phyloP scores from a whole-genome alignment of 176 grass and related monocot species.

The Hordeum marinum region DNA sequence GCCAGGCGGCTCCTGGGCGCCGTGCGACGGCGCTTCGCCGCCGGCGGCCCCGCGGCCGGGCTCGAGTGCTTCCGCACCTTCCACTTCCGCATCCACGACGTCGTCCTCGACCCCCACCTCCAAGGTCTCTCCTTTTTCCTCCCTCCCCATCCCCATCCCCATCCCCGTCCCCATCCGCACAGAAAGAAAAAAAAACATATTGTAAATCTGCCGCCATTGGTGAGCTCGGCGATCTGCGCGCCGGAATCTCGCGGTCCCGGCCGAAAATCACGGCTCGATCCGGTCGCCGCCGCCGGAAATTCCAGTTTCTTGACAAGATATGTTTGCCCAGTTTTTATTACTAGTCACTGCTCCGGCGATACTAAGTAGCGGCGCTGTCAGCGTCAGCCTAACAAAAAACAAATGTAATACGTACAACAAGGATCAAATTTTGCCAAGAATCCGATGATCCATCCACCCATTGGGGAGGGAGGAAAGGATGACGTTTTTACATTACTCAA shows the following conservation, averaged over 20 bases:
- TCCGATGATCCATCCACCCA: not conserved
- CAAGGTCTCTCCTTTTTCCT: slow-evolving; percentile 37
- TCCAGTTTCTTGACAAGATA: not conserved
- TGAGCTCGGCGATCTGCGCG: not conserved
- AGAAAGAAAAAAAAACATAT: rapidly evolving
- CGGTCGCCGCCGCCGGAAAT: not conserved
- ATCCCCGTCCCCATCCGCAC: not conserved
- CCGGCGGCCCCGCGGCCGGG: slow-evolving; percentile 23
- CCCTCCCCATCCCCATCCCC: not conserved
- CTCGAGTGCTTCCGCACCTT: slow-evolving; percentile 70
- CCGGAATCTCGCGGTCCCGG: not conserved
- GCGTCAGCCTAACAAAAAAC: not conserved
- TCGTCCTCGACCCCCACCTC: slow-evolving; percentile 50
- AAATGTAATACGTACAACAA: not conserved
- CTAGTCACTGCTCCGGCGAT: not conserved
- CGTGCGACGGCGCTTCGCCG: slow-evolving; percentile 59
- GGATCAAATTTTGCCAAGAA: not conserved
- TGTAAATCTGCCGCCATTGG: not conserved
- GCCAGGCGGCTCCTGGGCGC: slow-evolving; percentile 73
- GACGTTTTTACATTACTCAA: not conserved
- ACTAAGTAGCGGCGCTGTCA: not conserved
- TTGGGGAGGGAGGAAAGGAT: not conserved
- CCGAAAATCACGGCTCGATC: not conserved
- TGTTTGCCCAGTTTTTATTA: not conserved
- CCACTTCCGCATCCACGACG: slow-evolving; percentile 93